Conservation (phyloP, 2,329 filamentous ascomycete genomes). For the Macrophomina pseudophaseolina region DNA sequence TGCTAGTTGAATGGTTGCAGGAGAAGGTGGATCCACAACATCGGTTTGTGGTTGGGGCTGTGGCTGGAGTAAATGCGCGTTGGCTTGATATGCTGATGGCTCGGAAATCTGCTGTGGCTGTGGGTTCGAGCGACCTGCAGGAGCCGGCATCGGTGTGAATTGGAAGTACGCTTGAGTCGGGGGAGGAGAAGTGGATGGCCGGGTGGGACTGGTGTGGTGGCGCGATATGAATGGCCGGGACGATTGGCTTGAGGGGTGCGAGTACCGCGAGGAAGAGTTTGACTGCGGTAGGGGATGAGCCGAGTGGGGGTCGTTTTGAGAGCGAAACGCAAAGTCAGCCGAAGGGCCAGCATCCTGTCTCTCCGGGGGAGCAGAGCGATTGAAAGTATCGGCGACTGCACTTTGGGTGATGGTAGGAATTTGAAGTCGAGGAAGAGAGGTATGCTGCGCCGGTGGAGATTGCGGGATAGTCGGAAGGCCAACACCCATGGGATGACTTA, state of each 20-base stretch:
- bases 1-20: background rate
- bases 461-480: slow-evolving; percentile 11
- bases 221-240: background rate
- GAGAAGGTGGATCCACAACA: background rate
- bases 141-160: background rate
- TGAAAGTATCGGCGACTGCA: background rate
- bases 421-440: slow-evolving; percentile 20
- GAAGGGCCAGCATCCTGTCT: background rate
- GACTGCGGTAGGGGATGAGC: slow-evolving; percentile 4
- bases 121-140: background rate
- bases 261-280: slow-evolving; percentile 7
- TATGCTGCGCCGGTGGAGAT: slow-evolving; percentile 25
- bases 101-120: background rate
- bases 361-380: slow-evolving; percentile 11
- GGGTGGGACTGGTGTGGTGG: slow-evolving; percentile 18
- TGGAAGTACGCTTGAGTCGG: background rate
- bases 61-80: no score
- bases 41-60: background rate
- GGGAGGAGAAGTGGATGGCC: slow-evolving; percentile 15
- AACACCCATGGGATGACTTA: slow-evolving; percentile 31
- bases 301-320: slow-evolving; percentile 3
- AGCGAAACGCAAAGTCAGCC: background rate
- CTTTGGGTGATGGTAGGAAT: slow-evolving; percentile 5
- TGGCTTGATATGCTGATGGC: slow-evolving; percentile 3
- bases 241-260: background rate